Base-by-base conservation (phyloP, 805 yeast genomes). In the Yarrowia deformans region DNA sequence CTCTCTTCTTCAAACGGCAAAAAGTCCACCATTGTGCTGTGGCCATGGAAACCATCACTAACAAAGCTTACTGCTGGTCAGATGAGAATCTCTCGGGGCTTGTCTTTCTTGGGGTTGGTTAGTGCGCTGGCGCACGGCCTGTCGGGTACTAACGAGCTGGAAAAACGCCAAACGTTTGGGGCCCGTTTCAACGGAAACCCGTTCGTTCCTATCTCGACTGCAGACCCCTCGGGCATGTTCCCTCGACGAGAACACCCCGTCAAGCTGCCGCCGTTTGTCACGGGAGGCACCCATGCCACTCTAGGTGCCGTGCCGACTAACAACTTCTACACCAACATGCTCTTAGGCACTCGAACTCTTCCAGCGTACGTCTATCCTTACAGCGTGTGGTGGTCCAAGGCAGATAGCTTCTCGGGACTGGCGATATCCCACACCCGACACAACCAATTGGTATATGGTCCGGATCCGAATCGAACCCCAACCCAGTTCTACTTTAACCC, bases 351-450 rank as follows among this genome's bases (percentile, higher is more conserved):
- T 67, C 94, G 89, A 74, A 84, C 86, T 1, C 81, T 85, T 69
- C 91, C 94, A 0, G 84, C 88, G 0, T 91, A 93, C 92, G 86
- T 94, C 0, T 91, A 89, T 72, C 97, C 97, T 0, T 90, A 90
- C 74, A 85, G 91, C 40, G 79, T 90, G 7, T 90, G 93, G 94
- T 82, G 82, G 71, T 80, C 88, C 6, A 85, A 81, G 68, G 86
- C 83, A 67, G 79, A 78, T 37, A 75, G 73, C 6, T 81, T 77
- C 67, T 77, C 77, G 63, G 97, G 97, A 1, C 76, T 90, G 64
- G 92, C 91, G 0, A 80, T 89, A 60, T 84, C 90, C 34, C 91
- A 91, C 72, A 85, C 88, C 0, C 81, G 81, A 1, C 81, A 82
- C 1, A 73, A 80, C 4, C 91, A 90, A 72, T 78, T 85, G 70